phyloP scores from a whole-genome alignment of 805 yeast genomes.

The Metschnikowia cerradonensis region DNA sequence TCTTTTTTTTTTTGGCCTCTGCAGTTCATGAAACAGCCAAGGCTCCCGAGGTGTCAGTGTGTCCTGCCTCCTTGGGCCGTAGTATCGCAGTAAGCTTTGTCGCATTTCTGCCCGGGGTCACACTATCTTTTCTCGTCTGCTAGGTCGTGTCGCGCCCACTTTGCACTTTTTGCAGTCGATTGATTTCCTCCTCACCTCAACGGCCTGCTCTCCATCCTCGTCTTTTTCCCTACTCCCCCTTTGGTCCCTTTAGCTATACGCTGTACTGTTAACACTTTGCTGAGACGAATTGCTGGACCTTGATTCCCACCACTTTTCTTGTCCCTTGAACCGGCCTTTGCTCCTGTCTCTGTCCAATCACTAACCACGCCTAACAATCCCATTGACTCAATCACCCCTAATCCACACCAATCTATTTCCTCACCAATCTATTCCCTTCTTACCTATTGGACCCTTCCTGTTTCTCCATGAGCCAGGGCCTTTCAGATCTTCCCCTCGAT shows the following conservation, averaged over 20 bases:
- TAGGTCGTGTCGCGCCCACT: conserved; percentile 6
- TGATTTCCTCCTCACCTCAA: background rate
- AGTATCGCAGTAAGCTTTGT: background rate
- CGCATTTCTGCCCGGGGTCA: background rate
- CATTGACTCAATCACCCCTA: background rate
- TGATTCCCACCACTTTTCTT: no score
- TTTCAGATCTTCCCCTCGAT: conserved; percentile 8
- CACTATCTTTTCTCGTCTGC: background rate
- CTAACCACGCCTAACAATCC: background rate
- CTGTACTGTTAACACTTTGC: background rate
- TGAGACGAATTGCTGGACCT: background rate
- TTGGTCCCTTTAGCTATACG: no score
- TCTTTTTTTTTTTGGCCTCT: no score
- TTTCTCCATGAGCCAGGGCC: conserved; percentile 9
- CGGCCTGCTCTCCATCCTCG: background rate
- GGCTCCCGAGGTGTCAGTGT: no score
- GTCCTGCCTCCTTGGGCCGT: background rate
- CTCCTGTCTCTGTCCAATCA: background rate
- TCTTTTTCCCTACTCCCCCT: background rate
- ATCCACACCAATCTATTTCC: background rate
- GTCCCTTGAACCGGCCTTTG: no score
- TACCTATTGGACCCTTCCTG: background rate
- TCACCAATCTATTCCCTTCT: background rate
- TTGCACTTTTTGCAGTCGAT: conserved; percentile 19
- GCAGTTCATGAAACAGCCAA: no score